Conservation (phyloP, 2,329 filamentous ascomycete genomes). For the Fusarium dimerum region DNA sequence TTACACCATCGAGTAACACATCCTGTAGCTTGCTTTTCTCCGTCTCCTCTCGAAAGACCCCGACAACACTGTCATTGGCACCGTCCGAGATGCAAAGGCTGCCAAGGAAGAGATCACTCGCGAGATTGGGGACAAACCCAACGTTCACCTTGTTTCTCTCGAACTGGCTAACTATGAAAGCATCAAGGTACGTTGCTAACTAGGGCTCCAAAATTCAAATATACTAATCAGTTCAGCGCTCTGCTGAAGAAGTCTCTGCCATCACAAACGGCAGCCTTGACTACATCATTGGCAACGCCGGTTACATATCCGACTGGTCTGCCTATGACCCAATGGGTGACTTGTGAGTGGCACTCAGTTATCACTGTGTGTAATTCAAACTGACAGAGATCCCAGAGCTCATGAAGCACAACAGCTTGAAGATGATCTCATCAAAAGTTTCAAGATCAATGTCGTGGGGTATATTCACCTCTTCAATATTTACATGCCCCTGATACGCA, state of each 20-base stretch:
- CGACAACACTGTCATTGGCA: constrained; percentile 41
- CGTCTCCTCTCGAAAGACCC: constrained; percentile 44
- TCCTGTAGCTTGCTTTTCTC: constrained; percentile 34
- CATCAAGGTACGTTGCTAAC: constrained; percentile 2
- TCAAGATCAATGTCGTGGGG: constrained; percentile 52
- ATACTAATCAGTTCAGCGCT: neutral
- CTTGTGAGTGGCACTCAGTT: constrained; percentile 11
- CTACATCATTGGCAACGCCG: constrained; percentile 55
- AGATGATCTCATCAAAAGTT: constrained; percentile 20
- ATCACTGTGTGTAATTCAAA: neutral
- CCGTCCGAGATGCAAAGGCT: constrained; percentile 43
- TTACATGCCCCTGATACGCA: constrained; percentile 53
- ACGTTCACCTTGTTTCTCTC: constrained; percentile 9
- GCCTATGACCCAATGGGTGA: constrained; percentile 13
- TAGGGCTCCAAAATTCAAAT: neutral
- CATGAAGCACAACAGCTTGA: constrained; percentile 12
- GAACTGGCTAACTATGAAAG: constrained; percentile 11
- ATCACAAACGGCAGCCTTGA: constrained; percentile 46
- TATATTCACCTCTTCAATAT: constrained; percentile 54
- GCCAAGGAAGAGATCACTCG: constrained; percentile 39
- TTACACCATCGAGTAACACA: neutral
- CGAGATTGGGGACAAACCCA: constrained; percentile 28
- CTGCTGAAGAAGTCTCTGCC: constrained; percentile 30
- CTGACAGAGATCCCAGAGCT: constrained; percentile 5
- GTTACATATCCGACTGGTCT: constrained; percentile 31